These are phyloP conservation scores for Wallacemonas sp. DNA, from an alignment of 208 protist species.

Conservation along the genomic window DNA sequence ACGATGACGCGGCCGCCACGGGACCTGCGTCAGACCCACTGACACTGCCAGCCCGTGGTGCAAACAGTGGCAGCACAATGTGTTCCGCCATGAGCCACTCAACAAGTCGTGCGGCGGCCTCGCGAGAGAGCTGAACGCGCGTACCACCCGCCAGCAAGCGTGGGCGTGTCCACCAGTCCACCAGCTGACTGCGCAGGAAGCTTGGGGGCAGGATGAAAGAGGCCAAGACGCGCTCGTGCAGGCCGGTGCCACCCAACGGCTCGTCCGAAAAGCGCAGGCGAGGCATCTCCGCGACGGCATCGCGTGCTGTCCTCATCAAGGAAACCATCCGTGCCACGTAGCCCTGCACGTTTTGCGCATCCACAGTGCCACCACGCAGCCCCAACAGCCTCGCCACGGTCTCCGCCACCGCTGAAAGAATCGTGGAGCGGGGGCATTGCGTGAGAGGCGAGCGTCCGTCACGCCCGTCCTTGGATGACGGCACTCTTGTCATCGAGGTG, in stretches of 20 bases:
- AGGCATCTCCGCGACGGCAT: background rate
- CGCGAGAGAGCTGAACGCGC: background rate
- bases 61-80: slow-evolving; percentile 4
- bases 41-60: background rate
- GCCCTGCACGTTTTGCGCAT: background rate
- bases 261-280: slow-evolving; percentile 6
- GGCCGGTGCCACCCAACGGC: background rate
- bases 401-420: background rate
- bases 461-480: background rate
- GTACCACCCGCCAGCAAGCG: background rate
- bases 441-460: too few species aligned
- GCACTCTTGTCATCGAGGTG: background rate
- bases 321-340: background rate
- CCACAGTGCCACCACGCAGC: background rate
- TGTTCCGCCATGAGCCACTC: background rate
- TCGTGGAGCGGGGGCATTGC: too few species aligned
- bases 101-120: background rate
- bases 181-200: slow-evolving; percentile 5
- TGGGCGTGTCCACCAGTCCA: slow-evolving; percentile 4
- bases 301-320: background rate
- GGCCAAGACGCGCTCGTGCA: background rate
- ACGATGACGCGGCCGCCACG: background rate
- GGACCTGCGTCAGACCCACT: background rate
- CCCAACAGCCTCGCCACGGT: background rate
- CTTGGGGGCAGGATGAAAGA: slow-evolving; percentile 3